Conservation (phyloP, 352 stramenopile species). For the Phytopythium boreale region DNA sequence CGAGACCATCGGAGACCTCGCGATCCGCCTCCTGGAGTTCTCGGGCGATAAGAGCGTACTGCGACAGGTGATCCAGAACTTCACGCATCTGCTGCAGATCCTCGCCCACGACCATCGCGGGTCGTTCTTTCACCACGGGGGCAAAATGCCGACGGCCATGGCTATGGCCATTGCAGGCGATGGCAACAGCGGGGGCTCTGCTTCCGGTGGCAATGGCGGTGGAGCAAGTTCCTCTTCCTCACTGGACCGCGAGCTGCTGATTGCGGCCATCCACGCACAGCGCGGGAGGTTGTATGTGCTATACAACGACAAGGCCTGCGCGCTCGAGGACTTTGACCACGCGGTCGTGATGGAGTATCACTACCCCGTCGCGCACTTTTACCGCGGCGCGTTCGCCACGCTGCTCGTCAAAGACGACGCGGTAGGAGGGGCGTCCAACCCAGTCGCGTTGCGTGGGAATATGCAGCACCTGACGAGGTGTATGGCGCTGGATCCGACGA, state of each 20-base stretch:
- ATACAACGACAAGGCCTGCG: slow-evolving; percentile 42
- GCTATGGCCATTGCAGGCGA: slow-evolving; percentile 6
- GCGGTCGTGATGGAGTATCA: slow-evolving; percentile 78
- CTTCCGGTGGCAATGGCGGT: not conserved
- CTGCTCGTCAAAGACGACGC: slow-evolving; percentile 27
- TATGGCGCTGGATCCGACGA: slow-evolving; percentile 68
- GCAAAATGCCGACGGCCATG: not conserved
- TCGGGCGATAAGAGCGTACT: slow-evolving; percentile 56
- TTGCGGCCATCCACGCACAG: slow-evolving; percentile 59
- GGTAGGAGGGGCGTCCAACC: not conserved
- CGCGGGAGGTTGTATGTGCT: slow-evolving; percentile 61
- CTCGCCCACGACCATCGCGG: slow-evolving; percentile 35
- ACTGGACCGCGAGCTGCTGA: slow-evolving; percentile 42
- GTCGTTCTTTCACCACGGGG: slow-evolving; percentile 25
- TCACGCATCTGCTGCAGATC: slow-evolving; percentile 55
- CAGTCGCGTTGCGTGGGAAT: slow-evolving; percentile 20
- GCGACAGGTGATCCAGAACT: slow-evolving; percentile 58
- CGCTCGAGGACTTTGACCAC: slow-evolving; percentile 62
- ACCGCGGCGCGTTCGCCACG: slow-evolving; percentile 61
- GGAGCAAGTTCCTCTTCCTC: slow-evolving; percentile 10
- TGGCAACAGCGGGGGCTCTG: not conserved
- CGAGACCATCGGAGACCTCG: slow-evolving; percentile 70
- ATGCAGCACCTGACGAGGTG: slow-evolving; percentile 60
- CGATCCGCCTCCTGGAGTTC: slow-evolving; percentile 62
- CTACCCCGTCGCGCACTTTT: slow-evolving; percentile 78